Evolutionary conservation across 2,329 filamentous ascomycete genomes (phyloP).

Genomic region (Nothopassalora personata): DNA sequence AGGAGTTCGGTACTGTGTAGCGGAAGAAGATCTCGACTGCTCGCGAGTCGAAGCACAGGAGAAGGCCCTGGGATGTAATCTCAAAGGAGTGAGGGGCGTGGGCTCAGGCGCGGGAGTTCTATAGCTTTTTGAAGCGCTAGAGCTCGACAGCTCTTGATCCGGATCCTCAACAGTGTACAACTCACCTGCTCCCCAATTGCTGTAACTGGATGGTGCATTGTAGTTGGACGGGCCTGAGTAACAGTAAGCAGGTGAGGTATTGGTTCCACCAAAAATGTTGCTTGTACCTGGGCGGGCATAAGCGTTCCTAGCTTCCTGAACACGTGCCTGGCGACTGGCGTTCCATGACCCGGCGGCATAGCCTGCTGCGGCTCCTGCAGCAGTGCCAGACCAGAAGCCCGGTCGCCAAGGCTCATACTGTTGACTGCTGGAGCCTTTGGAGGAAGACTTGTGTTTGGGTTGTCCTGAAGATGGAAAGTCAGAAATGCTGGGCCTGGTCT

Average conservation of each 20-base stretch:
- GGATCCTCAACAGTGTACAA: not conserved
- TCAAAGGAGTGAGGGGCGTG: not conserved
- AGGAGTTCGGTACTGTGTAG: not conserved
- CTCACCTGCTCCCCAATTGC: constrained; percentile 1
- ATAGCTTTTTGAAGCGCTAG: not conserved
- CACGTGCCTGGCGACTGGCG: constrained; percentile 17
- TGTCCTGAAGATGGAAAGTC: constrained; percentile 1
- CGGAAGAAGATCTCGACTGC: constrained; percentile 3
- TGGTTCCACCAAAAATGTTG: constrained; percentile 23
- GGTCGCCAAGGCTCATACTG: constrained; percentile 56
- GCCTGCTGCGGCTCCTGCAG: constrained; percentile 55
- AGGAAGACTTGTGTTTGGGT: constrained; percentile 1
- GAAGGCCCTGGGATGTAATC: not conserved
- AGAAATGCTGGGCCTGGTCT: constrained; percentile 4
- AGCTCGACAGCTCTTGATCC: constrained; percentile 1
- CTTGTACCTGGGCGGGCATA: constrained; percentile 33
- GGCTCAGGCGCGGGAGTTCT: not conserved
- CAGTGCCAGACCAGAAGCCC: constrained; percentile 69
- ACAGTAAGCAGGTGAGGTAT: constrained; percentile 8
- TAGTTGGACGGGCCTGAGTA: not conserved
- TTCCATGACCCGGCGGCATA: constrained; percentile 22
- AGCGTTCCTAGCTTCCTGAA: constrained; percentile 28
- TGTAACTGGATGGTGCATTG: not conserved
- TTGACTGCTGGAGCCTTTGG: not conserved
- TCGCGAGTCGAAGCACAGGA: constrained; percentile 16